phyloP scores from a whole-genome alignment of 2,329 filamentous ascomycete species.

The Nigrospora osmanthi region DNA sequence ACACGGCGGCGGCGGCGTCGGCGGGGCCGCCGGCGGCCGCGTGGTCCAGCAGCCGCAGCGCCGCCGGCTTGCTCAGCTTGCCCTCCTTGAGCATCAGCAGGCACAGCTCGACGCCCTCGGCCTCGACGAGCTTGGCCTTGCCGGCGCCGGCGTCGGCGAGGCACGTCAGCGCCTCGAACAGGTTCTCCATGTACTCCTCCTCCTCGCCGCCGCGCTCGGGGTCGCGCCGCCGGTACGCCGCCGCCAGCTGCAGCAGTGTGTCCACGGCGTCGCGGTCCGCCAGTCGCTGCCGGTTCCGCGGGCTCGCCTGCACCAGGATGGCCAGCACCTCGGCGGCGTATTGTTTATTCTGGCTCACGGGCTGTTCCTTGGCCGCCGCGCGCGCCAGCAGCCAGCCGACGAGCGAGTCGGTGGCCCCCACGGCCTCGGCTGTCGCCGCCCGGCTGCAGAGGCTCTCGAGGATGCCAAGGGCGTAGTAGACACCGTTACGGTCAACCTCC shows the following conservation, averaged over 20 bases:
- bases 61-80: constrained; percentile 71
- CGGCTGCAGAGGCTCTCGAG: constrained; percentile 81
- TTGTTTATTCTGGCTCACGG: constrained; percentile 84
- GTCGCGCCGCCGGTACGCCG: constrained; percentile 78
- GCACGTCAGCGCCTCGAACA: constrained; percentile 82
- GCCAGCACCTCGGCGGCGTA: constrained; percentile 89
- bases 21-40: constrained; percentile 54
- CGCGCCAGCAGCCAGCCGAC: constrained; percentile 72
- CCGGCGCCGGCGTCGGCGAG: constrained; percentile 67
- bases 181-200: constrained; percentile 89
- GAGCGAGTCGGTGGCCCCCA: constrained; percentile 61
- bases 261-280: constrained; percentile 67
- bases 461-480: constrained; percentile 78
- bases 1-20: constrained; percentile 51
- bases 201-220: constrained; percentile 80
- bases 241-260: constrained; percentile 70
- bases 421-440: constrained; percentile 52
- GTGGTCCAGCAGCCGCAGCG: constrained; percentile 79
- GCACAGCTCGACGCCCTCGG: constrained; percentile 85
- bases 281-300: constrained; percentile 56
- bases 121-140: constrained; percentile 76
- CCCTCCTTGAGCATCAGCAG: constrained; percentile 89
- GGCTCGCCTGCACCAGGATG: constrained; percentile 73
- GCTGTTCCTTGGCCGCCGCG: constrained; percentile 59
- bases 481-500: constrained; percentile 67